Evolutionary conservation across 768 basidiomycete species (phyloP), one percentile per base, ranked within the genome.

Genomic region (Phanerochaete carnosa): DNA sequence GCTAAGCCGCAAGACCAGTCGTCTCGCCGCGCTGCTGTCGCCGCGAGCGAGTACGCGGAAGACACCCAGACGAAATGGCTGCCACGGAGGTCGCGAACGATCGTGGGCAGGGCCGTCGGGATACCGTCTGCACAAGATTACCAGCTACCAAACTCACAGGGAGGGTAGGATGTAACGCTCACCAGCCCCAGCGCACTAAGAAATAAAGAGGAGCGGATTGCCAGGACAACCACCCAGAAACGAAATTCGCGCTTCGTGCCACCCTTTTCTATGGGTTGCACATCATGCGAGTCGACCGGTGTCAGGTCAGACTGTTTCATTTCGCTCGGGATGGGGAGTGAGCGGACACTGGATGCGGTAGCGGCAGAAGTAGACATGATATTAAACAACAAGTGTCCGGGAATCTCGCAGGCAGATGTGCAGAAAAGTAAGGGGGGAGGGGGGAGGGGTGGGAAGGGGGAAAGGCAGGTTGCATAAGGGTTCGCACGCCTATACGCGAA

Each of bases 171-270:
- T 6, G 39, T 43, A 33, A 11, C 28, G 45, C 60, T 52, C 47
- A 61, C 60, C 9, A 65, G 53, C 26, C 65, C 64, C 1, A 67
- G 58, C 1, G 65, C 68, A 23, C 68, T 73, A 51, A 69, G 59
- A 52, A 68, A 68, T 0, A 55, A 52, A 19, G 64, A 63, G 9
- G 64, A 55, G 56, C 66, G 28, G 37, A 69, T 54, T 9, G 66
- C 62, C 19, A 65, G 28, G 53, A 66, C 58, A 26, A 57, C 56
- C 15, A 69, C 35, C 66, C 68, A 67, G 59, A 69, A 69, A 1
- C 45, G 25, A 6, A 59, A 46, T 16, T 64, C 64, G 43, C 60
- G 64, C 46, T 30, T 52, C 29, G 30, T 37, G 13, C 29, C 3
- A 22, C 26, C 43, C 37, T 23, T 3, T 3, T 43, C 13, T 58